These are phyloP conservation scores for Elaeis guineensis DNA, from an alignment of 176 grass and related monocot species.

Conservation along the genomic window DNA sequence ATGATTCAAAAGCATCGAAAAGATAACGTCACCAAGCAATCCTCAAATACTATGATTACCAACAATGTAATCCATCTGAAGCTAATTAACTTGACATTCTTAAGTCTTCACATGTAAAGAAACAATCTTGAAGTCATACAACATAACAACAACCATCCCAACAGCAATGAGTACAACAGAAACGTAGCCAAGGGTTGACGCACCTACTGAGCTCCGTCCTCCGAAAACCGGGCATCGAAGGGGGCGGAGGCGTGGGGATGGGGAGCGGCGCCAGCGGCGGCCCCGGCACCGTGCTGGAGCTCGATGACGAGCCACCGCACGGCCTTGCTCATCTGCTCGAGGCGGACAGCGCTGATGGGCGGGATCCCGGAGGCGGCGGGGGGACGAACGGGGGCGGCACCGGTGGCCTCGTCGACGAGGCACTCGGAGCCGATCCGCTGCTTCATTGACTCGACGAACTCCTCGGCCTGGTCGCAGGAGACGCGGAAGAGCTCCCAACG, in stretches of 20 bases:
- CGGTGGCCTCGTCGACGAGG: constrained; percentile 82
- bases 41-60: too few relatives aligned
- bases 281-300: constrained; percentile 52
- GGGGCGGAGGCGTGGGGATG: constrained; percentile 33
- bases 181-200: background rate
- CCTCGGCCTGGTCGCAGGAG: constrained; percentile 73
- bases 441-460: constrained; percentile 75
- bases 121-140: too few relatives aligned
- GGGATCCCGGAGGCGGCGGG: constrained; percentile 36
- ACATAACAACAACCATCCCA: too few relatives aligned
- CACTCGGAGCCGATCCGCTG: constrained; percentile 84
- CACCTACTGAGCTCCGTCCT: constrained; percentile 73
- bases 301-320: constrained; percentile 79
- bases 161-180: too few relatives aligned
- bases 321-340: constrained; percentile 84
- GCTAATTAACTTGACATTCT: too few relatives aligned
- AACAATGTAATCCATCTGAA: too few relatives aligned
- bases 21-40: too few relatives aligned
- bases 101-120: too few relatives aligned
- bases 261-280: constrained; percentile 9
- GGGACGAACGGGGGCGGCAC: background rate
- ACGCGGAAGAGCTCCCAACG: constrained; percentile 79
- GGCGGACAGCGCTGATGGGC: constrained; percentile 70
- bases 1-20: too few relatives aligned
- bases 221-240: constrained; percentile 55